A percentile compares a stretch with the other conserved stretches of the same genome.
Conservation (phyloP, 2,329 filamentous ascomycete species). For the Colletotrichum zoysiae region DNA sequence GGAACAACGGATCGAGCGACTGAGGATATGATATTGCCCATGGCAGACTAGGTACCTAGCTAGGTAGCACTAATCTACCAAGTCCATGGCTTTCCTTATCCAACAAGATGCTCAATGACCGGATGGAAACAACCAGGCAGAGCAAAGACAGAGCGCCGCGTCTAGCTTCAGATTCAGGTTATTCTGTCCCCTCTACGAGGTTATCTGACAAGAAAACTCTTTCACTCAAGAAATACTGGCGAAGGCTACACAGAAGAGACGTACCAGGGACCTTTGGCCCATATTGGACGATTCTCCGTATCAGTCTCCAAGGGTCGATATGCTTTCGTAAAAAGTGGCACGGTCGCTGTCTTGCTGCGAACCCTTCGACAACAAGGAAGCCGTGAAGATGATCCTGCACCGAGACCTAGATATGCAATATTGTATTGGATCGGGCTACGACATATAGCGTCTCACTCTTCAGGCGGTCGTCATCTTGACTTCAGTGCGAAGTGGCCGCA, state of each 20-base stretch:
- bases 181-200: not conserved
- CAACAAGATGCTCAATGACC: not conserved
- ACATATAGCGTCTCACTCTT: not conserved
- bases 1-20: not conserved
- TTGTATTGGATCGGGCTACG: not conserved
- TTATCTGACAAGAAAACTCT: not conserved
- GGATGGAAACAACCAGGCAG: not conserved
- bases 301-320: not conserved
- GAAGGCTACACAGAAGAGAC: not conserved
- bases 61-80: not conserved
- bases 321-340: not conserved
- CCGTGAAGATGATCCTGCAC: not conserved
- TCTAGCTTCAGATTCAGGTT: not conserved
- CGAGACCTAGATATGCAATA: not conserved
- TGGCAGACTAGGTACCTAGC: not conserved
- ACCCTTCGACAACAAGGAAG: not conserved
- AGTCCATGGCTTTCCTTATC: not conserved
- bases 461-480: not conserved
- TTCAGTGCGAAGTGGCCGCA: not conserved
- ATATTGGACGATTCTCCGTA: not conserved
- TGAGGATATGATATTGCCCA: not conserved
- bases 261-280: not conserved
- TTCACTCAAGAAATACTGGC: not conserved
- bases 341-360: too few species aligned
- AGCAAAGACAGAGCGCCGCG: not conserved